phyloP scores from a whole-genome alignment of 192 early-diverging fungal species.

The Gonapodya sp. region DNA sequence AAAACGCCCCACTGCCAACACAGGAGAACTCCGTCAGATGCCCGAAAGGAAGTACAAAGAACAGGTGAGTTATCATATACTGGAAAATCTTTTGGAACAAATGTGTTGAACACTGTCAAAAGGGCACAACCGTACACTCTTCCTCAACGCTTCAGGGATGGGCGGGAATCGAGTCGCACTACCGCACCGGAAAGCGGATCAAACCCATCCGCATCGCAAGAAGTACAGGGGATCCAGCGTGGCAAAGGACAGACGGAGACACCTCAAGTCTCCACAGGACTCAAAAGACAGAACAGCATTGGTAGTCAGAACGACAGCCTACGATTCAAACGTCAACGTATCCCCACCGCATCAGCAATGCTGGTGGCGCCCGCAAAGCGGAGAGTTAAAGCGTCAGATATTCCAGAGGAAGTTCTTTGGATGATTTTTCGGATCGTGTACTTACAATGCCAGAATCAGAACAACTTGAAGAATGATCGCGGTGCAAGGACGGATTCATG shows the following conservation, averaged over 20 bases:
- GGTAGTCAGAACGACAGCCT: not conserved
- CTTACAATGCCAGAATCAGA: not conserved
- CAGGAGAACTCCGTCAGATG: slow-evolving; percentile 1
- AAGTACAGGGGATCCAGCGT: not conserved
- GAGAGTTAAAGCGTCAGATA: not conserved
- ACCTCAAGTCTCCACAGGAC: not conserved
- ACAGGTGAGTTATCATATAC: not conserved
- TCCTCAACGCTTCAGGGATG: not conserved
- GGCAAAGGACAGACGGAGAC: not conserved
- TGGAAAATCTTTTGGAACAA: not conserved
- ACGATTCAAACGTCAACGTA: not conserved
- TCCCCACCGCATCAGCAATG: not conserved
- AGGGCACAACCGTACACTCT: not conserved
- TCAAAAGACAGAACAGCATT: not conserved
- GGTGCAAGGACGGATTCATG: not conserved
- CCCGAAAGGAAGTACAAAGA: not conserved
- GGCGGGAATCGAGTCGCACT: not conserved
- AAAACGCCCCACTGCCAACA: not conserved
- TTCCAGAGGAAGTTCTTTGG: not conserved
- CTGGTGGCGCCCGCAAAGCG: not conserved
- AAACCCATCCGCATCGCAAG: not conserved
- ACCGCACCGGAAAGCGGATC: not conserved
- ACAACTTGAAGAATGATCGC: not conserved
- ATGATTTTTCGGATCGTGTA: slow-evolving; percentile 2
- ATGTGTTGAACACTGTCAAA: not conserved